Percentiles rank a stretch among this genome's conserved stretches.
Conservation (phyloP, 352 stramenopile species). For the Aphanomyces cochlioides region DNA sequence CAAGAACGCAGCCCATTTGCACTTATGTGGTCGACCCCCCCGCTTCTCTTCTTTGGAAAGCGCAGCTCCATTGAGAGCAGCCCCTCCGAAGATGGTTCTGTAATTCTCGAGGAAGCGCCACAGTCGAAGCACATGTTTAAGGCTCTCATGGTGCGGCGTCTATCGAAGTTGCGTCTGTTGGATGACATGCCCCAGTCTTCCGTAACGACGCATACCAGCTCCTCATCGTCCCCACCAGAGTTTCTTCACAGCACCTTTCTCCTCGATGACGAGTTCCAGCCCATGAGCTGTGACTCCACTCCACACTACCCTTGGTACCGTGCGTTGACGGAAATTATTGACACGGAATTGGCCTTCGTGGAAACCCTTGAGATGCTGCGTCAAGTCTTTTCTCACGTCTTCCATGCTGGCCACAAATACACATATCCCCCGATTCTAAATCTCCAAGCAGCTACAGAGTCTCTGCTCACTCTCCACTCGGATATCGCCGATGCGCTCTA, state of each 20-base stretch:
- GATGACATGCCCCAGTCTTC: neutral
- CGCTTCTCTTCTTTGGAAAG: slow-evolving; percentile 10
- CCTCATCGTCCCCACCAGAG: neutral
- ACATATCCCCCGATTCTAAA: slow-evolving; percentile 4
- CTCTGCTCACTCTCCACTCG: slow-evolving; percentile 17
- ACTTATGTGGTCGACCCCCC: no score
- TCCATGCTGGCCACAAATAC: neutral
- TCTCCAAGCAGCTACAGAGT: slow-evolving; percentile 8
- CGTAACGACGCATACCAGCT: neutral
- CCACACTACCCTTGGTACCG: slow-evolving; percentile 14
- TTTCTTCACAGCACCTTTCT: neutral
- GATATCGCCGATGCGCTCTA: neutral
- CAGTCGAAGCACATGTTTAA: slow-evolving; percentile 12
- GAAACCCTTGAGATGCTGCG: slow-evolving; percentile 9
- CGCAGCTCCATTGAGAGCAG: slow-evolving; percentile 10
- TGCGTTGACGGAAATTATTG: slow-evolving; percentile 13
- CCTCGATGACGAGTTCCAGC: slow-evolving; percentile 6
- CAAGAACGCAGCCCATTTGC: neutral
- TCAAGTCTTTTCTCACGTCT: slow-evolving; percentile 20
- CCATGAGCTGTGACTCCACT: neutral
- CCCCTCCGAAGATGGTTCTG: slow-evolving; percentile 9
- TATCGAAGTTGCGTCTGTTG: slow-evolving; percentile 3
- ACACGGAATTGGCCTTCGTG: slow-evolving; percentile 18
- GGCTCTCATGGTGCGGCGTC: neutral
- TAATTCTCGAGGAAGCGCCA: neutral